Evolutionary conservation across 805 yeast genomes (phyloP), one percentile per base, ranked within the genome.

Genomic region (Pichia membranifaciens): DNA sequence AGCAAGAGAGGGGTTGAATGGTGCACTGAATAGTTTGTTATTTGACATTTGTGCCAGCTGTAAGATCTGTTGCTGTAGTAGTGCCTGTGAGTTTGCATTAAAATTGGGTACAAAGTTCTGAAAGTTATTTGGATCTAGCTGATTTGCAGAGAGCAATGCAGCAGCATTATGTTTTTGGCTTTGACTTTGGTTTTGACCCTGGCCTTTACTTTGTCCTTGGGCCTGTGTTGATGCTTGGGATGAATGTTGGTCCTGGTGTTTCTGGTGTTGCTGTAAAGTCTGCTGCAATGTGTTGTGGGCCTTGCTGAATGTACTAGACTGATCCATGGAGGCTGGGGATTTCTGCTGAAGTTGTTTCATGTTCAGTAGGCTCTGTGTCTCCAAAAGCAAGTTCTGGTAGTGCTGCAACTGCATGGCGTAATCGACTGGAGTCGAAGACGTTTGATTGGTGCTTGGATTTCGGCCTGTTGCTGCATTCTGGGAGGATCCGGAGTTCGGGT

Each of bases 381-480:
- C 69, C 52, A 60, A 22, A 37, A 64, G 42, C 40, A 65, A 48
- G 36, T 59, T 61, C 28, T 64, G 67, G 41, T 64, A 65, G 39
- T 63, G 69, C 40, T 63, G 68, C 17, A 63, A 43, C 33, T 65
- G 69, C n/a, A 59, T 32, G 8, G 62, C 58, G 46, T 58, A 64
- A 37, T 65, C 67, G 5, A 59, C 55, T n/a, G 68, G 61, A 1
- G 64, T 57, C 6, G 59, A 53, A 2, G 56, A 35, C 45, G 51
- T 21, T 36, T 20, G 28, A 31, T 5, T 35, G 10, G 40, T 20
- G 25, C 21, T 36, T 17, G 20, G 15, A 37, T 37, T 37, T 37
- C n/a, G 23, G 16, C 23, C 23, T 16, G n/a, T 8, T 10, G 33
- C 13, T 29, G 20, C 20, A 17, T 33, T 33, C n/a, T 12, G 6